Evolutionary conservation across 1,139 yeast species (phyloP).

Genomic region (Protomyces gravidus): DNA sequence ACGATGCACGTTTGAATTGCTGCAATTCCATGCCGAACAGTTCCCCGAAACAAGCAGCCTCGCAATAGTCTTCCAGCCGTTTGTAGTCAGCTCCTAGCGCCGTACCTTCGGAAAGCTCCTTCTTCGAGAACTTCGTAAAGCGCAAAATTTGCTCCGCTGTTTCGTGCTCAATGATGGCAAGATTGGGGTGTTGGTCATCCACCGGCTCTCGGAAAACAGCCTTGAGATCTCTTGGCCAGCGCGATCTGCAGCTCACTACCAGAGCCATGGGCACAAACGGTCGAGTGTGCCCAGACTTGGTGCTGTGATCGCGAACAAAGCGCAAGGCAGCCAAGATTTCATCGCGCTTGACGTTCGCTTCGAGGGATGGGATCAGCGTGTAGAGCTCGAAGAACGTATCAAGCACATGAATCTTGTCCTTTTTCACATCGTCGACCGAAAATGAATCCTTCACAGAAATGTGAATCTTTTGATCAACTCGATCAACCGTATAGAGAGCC

Average conservation of each 20-base stretch:
- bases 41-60: neutral
- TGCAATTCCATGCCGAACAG: constrained; percentile 13
- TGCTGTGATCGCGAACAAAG: constrained; percentile 3
- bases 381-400: constrained; percentile 23
- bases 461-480: neutral
- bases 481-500: constrained; percentile 4
- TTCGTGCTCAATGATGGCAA: constrained; percentile 11
- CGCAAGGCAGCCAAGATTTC: constrained; percentile 3
- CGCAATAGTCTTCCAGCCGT: constrained; percentile 3
- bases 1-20: constrained; percentile 7
- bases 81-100: constrained; percentile 5
- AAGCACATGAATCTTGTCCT: constrained; percentile 9
- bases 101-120: constrained; percentile 10
- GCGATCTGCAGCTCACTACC: constrained; percentile 13
- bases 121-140: neutral
- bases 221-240: constrained; percentile 22
- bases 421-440: neutral
- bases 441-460: neutral
- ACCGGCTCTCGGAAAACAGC: constrained; percentile 10
- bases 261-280: constrained; percentile 18
- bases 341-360: neutral
- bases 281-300: constrained; percentile 1
- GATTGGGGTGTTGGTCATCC: neutral
- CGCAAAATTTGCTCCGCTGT: constrained; percentile 12
- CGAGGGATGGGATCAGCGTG: neutral